Base-by-base conservation (phyloP, 148 eudicot genomes). In the Rheum nobile region DNA sequence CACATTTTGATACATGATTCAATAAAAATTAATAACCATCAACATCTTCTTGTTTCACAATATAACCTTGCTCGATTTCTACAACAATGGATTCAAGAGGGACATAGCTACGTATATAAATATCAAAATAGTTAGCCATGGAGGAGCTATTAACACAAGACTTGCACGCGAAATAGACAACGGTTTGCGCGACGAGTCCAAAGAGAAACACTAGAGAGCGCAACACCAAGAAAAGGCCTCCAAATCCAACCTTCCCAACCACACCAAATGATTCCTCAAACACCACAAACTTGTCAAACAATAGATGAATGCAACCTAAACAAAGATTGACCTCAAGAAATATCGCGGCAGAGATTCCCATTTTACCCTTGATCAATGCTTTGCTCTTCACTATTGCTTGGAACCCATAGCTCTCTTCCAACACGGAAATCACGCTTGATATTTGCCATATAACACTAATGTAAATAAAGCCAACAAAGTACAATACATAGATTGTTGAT, bases 81-180 rank as follows among this genome's bases (percentile, higher is more conserved):
- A 86, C 52, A 74, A 81, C 83, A 24, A 76, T 79, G 9, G 83
- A 44, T 75, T 72, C 83, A 39, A 88, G 74, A 42, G 90, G 86
- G 65, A 83, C 76, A 67, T 90, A 85, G 1, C 85, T 88, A 0
- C 91, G 87, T 1, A 84, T 82, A 77, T 85, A 86, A 71, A 78
- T 85, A 21, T 80, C 87, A 61, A 86, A 76, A 81, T 84, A 88
- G 61, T 84, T 77, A 22, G 89, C 81, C 73, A 90, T 82, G 0
- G 81, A 71, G 3, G 85, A 77, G 59, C 80, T 90, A 37, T 90
- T 86, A 34, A 86, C 82, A 17, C 78, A 82, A 0, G 89, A 85
- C 50, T 90, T 90, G 82, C 92, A 88, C 43, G 82, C 81, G 67
- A 90, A 86, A 68, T 88, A 90, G 13, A 90, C 46, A 11, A 90